These are phyloP conservation scores for Dipsacomyces acuminosporus DNA, from an alignment of 371 early-diverging fungal species.

Conservation along the genomic window DNA sequence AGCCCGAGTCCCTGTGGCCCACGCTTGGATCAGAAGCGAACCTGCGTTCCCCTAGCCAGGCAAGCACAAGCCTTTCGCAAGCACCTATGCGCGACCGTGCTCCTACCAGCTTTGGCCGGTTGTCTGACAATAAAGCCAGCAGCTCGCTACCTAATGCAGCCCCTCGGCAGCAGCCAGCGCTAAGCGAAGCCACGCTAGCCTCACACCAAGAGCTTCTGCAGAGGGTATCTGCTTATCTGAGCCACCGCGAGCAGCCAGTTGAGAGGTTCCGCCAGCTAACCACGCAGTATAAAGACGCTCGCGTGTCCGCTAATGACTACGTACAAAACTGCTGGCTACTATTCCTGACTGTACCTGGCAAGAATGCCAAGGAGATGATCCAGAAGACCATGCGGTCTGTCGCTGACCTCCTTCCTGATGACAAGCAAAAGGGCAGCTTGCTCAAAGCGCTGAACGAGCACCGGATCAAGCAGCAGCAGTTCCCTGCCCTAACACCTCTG, in stretches of 20 bases:
- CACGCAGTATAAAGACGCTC: slow-evolving; percentile 25
- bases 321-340: slow-evolving; percentile 41
- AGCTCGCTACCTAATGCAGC: not conserved
- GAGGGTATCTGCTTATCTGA: slow-evolving; percentile 38
- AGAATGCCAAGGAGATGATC: slow-evolving; percentile 44
- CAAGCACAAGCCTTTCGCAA: not conserved
- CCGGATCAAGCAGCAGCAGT: slow-evolving; percentile 43
- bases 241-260: slow-evolving; percentile 45
- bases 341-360: slow-evolving; percentile 40
- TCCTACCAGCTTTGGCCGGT: slow-evolving; percentile 22
- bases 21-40: slow-evolving; percentile 19
- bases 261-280: slow-evolving; percentile 39
- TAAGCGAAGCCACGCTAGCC: slow-evolving; percentile 12
- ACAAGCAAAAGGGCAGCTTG: slow-evolving; percentile 7
- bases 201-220: slow-evolving; percentile 37
- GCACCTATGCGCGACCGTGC: slow-evolving; percentile 11
- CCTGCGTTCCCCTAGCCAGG: no score
- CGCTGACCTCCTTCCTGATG: slow-evolving; percentile 23
- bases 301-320: slow-evolving; percentile 24
- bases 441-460: slow-evolving; percentile 25
- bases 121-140: slow-evolving; percentile 2
- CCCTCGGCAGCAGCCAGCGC: not conserved
- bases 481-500: slow-evolving; percentile 36
- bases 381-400: slow-evolving; percentile 33
- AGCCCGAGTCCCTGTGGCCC: slow-evolving; percentile 28